Evolutionary conservation across 441 rosid species (phyloP), one percentile per base, ranked within the genome.

Genomic region (Erysimum pusillum): DNA sequence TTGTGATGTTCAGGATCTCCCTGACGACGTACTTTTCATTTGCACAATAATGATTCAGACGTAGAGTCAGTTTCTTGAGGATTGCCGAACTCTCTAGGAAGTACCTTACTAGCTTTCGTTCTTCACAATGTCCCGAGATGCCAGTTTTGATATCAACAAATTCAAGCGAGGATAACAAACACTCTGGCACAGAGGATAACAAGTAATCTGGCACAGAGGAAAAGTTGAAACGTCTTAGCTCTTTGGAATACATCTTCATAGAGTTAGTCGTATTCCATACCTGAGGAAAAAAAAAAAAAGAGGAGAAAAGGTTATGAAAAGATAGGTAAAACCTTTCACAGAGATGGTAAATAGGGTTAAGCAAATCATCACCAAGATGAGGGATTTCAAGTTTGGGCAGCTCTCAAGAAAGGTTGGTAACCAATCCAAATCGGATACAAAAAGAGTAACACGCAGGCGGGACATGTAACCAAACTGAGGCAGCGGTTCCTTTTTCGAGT

Each of bases 391-490:
- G 18, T 35, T 58, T 9, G 42, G 8, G 25, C 6, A 34, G 12
- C 60, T 54, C 36, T 25, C n/a, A 54, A 54, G 60, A 58, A 58
- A 58, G 12, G 3, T 32, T 35, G 28, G 46, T 11, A 60, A 38
- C 58, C 4, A 15, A 35, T 9, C 2, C 14, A 15, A 4, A n/a
- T 35, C 22, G 9, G 22, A 58, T 35, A 35, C 63, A 14, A 4
- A 0, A 1, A 31, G 4, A 31, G 17, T 56, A 18, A 51, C 57
- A 51, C 32, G 63, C 4, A 60, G 9, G 65, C n/a, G 1, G 36
- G 13, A 45, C 41, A 45, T 4, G 25, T 3, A 28, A n/a, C 22
- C n/a, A 25, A 44, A 45, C 1, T 45, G 68, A 44, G 58, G 69
- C 28, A 45, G 1, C 28, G 1, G 5, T 31, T 15, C 31, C 1